Evolutionary conservation across 768 basidiomycete species (phyloP), one percentile per base, ranked within the genome.

Genomic region (Rhizopogon salebrosus): DNA sequence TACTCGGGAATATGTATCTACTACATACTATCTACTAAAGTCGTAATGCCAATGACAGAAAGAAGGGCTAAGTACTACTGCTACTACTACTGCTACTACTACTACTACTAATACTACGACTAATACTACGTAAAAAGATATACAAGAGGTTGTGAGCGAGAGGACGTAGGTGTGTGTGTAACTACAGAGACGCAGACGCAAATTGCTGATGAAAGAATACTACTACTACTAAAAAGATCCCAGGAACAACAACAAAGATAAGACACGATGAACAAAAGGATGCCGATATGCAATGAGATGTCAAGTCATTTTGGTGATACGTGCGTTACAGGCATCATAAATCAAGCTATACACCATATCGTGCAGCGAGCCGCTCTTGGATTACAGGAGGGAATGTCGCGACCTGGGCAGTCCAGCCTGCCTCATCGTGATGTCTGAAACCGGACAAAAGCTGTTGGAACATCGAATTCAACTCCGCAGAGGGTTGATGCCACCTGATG

Each of bases 401-500:
- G 41, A 93, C 83, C 65, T 93, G 90, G 4, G 84, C 82, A 26
- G 82, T 80, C 97, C 97, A 99, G 11, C 86, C 87, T 31, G 82
- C 77, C 37, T 86, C 83, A 57, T 92, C 84, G 67, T 94, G 90
- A 61, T 84, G 80, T 75, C 92, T 93, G 80, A 98, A 95, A 13
- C 92, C 93, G 55, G 78, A 80, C 51, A 99, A 73, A 45, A 99
- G 79, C 70, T 87, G 82, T 65, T 85, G 82, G 83, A 99, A 99
- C 92, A 97, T 98, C 43, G 76, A 76, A 66, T 97, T 92, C 53
- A 99, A 80, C 70, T 95, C 92, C 10, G 83, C 76, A 1, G 95
- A 97, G 0, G 97, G 97, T 53, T 83, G 83, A 52, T 85, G 89
- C 97, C 97, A 99, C 55, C 94, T 81, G 49, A 95, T 89, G 56